Base-by-base conservation (phyloP, 116 monocot genomes). In the Posidonia oceanica region DNA sequence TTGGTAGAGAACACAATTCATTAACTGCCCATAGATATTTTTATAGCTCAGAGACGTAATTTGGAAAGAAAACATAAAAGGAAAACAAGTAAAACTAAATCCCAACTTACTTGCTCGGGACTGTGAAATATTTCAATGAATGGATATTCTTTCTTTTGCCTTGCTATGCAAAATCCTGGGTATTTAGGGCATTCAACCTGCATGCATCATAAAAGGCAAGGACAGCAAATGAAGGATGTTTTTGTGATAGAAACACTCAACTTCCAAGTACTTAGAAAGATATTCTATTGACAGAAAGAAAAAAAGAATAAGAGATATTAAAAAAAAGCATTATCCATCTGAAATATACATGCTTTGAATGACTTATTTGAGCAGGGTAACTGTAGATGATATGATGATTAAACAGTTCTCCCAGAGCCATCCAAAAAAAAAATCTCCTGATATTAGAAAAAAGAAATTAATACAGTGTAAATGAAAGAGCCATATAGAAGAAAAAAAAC, bases 141-240 rank as follows among this genome's bases (percentile, higher is more conserved):
- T 14, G 94, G 94, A 71, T 94, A 94, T 3, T 94, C 94, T 52
- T 84, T 87, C 53, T 63, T 94, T 73, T 90, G 90, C 66, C 94
- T 88, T 77, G 94, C 63, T 12, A 94, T 84, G 80, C 94, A 94
- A 78, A 94, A 94, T 54, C 91, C 88, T 39, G 91, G 94, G 74
- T 86, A 94, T 60, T 91, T 91, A 15, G 94, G 94, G 51, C 94
- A 94, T 66, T 94, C 94, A 37, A 91, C 94, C 94, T 91, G 80
- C 11, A 42, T 36, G 10, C 12, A 79, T 39, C 12, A 29, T 15
- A 60, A 29, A 29, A 60, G 8, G 60, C 60, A 29, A 21, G 60
- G 3, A 0, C 60, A 60, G 48, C 7, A 48, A 48, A 48, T 48
- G 61, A 61, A 61, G 61, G 36, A 61, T 12, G 29, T 23, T 36